Percentiles rank a stretch among this genome's conserved stretches.
phyloP scores from a whole-genome alignment of 768 basidiomycete species.

The Fomitopsis pulvina region DNA sequence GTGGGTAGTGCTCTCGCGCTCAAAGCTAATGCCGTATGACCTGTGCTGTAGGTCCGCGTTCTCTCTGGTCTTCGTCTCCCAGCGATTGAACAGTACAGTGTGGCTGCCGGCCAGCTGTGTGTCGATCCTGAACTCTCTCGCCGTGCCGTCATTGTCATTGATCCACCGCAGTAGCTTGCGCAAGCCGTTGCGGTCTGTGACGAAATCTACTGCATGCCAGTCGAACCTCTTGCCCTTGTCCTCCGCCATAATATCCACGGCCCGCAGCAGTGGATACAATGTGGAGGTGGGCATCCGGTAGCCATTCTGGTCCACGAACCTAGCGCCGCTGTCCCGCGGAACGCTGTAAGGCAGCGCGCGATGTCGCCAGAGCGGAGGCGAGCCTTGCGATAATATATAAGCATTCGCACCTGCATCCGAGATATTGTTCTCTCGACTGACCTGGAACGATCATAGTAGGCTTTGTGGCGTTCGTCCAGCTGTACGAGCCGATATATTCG shows the following conservation, averaged over 20 bases:
- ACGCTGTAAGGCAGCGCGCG: slow-evolving; percentile 43
- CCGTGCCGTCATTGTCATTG: slow-evolving; percentile 16
- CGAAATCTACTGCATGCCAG: slow-evolving; percentile 33
- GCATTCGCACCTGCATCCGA: too few relatives aligned
- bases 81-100: slow-evolving; percentile 56
- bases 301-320: slow-evolving; percentile 53
- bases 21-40: slow-evolving; percentile 56
- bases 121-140: slow-evolving; percentile 60
- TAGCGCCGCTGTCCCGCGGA: slow-evolving; percentile 42
- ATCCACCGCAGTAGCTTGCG: slow-evolving; percentile 60
- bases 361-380: slow-evolving; percentile 52
- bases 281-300: slow-evolving; percentile 31
- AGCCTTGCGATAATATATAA: slow-evolving; percentile 32
- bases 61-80: slow-evolving; percentile 39
- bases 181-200: slow-evolving; percentile 63
- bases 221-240: slow-evolving; percentile 20
- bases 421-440: slow-evolving; percentile 11
- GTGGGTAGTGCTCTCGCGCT: slow-evolving; percentile 21
- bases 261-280: slow-evolving; percentile 51
- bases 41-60: slow-evolving; percentile 20
- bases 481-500: slow-evolving; percentile 45
- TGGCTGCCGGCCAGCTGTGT: slow-evolving; percentile 49
- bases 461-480: slow-evolving; percentile 36
- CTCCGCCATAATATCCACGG: slow-evolving; percentile 38
- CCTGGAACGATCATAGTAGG: slow-evolving; percentile 52